These are phyloP conservation scores for Colletotrichum echinochloae DNA, from an alignment of 2,329 filamentous ascomycete species.

Conservation along the genomic window DNA sequence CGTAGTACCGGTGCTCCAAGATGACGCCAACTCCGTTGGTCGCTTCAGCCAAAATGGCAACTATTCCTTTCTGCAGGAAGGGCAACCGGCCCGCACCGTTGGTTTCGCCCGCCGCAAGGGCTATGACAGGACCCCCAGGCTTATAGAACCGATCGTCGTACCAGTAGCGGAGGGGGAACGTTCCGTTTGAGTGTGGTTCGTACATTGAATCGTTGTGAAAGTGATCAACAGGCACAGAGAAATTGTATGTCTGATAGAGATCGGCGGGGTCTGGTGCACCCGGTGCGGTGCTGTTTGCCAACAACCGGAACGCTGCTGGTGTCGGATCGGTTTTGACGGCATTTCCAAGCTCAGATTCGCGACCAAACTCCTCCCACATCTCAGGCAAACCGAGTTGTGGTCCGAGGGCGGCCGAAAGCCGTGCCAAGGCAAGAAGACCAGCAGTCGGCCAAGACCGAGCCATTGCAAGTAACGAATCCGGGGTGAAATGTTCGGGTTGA, in stretches of 20 bases:
- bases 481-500: not conserved
- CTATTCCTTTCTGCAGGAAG: slow-evolving; percentile 82
- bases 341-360: not conserved
- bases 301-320: not conserved
- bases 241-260: slow-evolving; percentile 54
- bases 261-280: slow-evolving; percentile 25
- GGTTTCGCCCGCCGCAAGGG: slow-evolving; percentile 80
- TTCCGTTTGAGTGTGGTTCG: slow-evolving; percentile 77
- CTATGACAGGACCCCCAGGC: slow-evolving; percentile 82
- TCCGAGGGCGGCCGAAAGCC: slow-evolving; percentile 21
- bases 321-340: not conserved
- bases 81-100: slow-evolving; percentile 70
- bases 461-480: not conserved
- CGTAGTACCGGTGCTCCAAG: slow-evolving; percentile 90
- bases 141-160: slow-evolving; percentile 83
- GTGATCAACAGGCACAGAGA: slow-evolving; percentile 75
- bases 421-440: slow-evolving; percentile 15
- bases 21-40: slow-evolving; percentile 82
- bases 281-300: not conserved
- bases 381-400: slow-evolving; percentile 31
- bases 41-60: slow-evolving; percentile 76
- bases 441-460: slow-evolving; percentile 5
- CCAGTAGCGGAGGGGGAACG: slow-evolving; percentile 83
- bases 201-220: slow-evolving; percentile 85
- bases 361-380: slow-evolving; percentile 13